Percentiles rank a stretch among this genome's conserved stretches.
These are phyloP conservation scores for Backusella psychrophila DNA, from an alignment of 192 early-diverging fungal genomes.

Conservation along the genomic window DNA sequence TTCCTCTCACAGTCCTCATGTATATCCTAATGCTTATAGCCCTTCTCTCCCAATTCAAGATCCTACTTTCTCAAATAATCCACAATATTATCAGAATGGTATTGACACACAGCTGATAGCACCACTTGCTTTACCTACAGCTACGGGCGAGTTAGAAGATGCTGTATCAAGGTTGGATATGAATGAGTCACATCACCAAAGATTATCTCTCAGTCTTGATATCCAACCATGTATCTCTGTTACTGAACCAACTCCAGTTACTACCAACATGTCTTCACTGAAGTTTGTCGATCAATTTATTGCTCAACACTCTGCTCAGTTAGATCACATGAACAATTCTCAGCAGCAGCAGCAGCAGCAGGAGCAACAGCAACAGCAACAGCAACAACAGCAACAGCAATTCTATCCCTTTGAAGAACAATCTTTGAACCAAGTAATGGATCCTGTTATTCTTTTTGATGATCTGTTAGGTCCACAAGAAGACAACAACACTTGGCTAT, in stretches of 20 bases:
- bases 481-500: background rate
- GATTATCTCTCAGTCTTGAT: conserved; percentile 7
- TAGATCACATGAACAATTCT: background rate
- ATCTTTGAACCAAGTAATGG: background rate
- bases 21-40: background rate
- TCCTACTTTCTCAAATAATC: background rate
- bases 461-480: background rate
- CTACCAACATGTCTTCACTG: background rate
- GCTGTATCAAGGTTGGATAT: conserved; percentile 7
- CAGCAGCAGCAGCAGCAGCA: background rate
- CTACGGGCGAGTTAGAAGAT: background rate
- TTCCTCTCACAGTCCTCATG: background rate
- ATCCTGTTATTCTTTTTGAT: background rate
- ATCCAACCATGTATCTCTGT: conserved; percentile 14
- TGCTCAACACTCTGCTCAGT: background rate
- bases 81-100: background rate
- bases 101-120: background rate
- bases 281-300: conserved; percentile 11
- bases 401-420: background rate
- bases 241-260: conserved; percentile 12
- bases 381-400: conserved; percentile 11
- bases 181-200: background rate
- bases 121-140: background rate
- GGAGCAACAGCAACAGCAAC: background rate
- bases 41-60: background rate